Conservation (phyloP, 805 yeast species). For the Candida vartiovaarae region DNA sequence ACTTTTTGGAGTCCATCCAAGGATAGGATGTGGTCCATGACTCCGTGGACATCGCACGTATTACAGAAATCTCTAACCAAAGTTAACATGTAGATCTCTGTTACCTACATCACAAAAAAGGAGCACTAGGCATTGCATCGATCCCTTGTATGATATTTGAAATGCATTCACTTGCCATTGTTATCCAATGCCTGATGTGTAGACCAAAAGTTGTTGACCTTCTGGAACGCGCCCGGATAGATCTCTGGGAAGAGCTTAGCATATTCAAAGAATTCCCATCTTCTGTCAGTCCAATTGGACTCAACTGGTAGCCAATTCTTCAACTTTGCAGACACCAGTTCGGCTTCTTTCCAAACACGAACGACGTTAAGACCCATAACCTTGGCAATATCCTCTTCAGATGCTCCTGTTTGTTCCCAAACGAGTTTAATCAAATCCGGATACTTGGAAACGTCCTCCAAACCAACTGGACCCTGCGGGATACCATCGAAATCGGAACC, state of each 20-base stretch:
- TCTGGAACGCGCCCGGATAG: slow-evolving; percentile 26
- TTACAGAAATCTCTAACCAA: too few relatives aligned
- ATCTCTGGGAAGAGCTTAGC: slow-evolving; percentile 31
- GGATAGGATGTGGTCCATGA: too few relatives aligned
- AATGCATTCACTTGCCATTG: slow-evolving; percentile 1
- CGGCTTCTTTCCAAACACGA: slow-evolving; percentile 41
- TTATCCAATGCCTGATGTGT: slow-evolving; percentile 9
- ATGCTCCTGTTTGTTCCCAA: slow-evolving; percentile 30
- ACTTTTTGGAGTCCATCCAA: too few relatives aligned
- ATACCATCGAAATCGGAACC: slow-evolving; percentile 52
- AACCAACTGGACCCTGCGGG: slow-evolving; percentile 38
- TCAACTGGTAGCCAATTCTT: slow-evolving; percentile 26
- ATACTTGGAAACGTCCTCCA: slow-evolving; percentile 51
- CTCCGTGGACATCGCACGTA: too few relatives aligned
- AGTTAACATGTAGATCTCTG: too few relatives aligned
- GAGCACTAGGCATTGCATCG: too few relatives aligned
- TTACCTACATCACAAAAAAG: too few relatives aligned
- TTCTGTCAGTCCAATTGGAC: slow-evolving; percentile 35
- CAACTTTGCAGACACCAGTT: slow-evolving; percentile 23
- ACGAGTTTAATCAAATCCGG: slow-evolving; percentile 37
- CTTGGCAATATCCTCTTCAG: slow-evolving; percentile 36
- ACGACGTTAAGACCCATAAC: slow-evolving; percentile 40
- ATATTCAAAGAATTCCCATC: slow-evolving; percentile 34
- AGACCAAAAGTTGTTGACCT: slow-evolving; percentile 8
- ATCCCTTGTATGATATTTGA: too few relatives aligned